Evolutionary conservation across 2,329 filamentous ascomycete genomes (phyloP), one percentile per base, ranked within the genome.

Genomic region (Onygenales sp.): DNA sequence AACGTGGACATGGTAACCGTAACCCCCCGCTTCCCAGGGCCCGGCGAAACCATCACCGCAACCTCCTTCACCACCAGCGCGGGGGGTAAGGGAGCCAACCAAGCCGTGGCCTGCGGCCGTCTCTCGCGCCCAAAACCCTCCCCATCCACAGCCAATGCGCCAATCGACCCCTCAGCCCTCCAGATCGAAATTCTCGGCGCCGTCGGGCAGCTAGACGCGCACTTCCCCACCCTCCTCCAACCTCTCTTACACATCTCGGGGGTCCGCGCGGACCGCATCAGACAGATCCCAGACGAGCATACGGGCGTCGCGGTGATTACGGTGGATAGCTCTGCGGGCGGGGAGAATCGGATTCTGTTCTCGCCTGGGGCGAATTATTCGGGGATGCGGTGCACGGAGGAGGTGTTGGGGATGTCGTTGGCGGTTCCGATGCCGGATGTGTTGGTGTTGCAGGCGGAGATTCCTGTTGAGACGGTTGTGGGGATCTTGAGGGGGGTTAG

Each of bases 1-100:
- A 97, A 97, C 73, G 88, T 89, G 67, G 92, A 98, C 74, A 84
- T 97, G 58, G 88, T 95, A 58, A 91, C 89, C 42, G 84, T 89
- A 63, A 93, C 93, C 36, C 78, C 88, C 5, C 88, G 92, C 58
- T 83, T 95, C 58, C 92, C 93, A 1, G 74, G 79, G 1, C 84
- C 86, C 0, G 93, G 92, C 60, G 92, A 98, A 73, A 97, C 92
- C 2, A 78, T 97, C 50, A 91, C 87, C 2, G 81, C 89, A 47
- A 83, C 76, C 59, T 83, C 82, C 17, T 95, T 95, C 73, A 79
- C 79, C 65, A 89, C 85, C 38, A 90, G 87, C 43, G 85, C 87
- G 33, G 93, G 92, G 63, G 92, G 93, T 54, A 98, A 98, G 74
- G 92, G 92, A 59, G 90, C 91, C 56, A 97, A 97, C 75, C 92